Base-by-base conservation (phyloP, 2,329 filamentous ascomycete species). In the Neocatenulostroma microsporum region DNA sequence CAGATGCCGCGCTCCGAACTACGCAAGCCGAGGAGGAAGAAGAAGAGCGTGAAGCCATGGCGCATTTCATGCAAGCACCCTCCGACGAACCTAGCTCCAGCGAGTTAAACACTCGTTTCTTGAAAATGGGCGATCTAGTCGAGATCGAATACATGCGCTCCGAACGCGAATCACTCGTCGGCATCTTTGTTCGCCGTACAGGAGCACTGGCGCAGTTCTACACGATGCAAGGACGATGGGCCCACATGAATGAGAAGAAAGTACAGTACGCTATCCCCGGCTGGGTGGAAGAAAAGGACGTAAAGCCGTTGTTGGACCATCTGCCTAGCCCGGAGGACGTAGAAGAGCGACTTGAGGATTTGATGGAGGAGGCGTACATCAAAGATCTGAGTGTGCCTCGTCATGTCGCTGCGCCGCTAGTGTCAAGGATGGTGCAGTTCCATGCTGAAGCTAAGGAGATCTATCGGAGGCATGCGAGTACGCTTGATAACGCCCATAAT, bases 221-320 rank as follows among this genome's bases (percentile, higher is more conserved):
- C 49, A 68, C 65, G 5, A 62, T 69, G 49, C 59, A 64, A 33
- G 72, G 72, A 8, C 62, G 60, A 40, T 74, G 70, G 69, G 40
- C 62, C 14, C 61, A 69, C 44, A 48, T 57, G 12, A 35, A 15
- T 3, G 51, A 62, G 4, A 53, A 47, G 14, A 50, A 57, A 21
- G 53, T 74, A 6, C 62, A 67, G 30, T 76, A 69, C 47, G 61
- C 67, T 8, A 58, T 76, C 9, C 66, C 69, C 30, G 57, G 59
- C 2, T 74, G 72, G 45, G 62, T 71, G 8, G 55, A 67, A 19
- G 58, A 57, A 2, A 54, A 64, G 19, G 44, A 68, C 18, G 44
- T 78, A 3, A 49, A 65, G 10, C 61, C 66, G 2, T 50, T 79
- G 3, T 40, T 70, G 8, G 65, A 69, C 3, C 69, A 71, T 50